Conservation (phyloP, 768 basidiomycete genomes). For the Trametes meyenii region DNA sequence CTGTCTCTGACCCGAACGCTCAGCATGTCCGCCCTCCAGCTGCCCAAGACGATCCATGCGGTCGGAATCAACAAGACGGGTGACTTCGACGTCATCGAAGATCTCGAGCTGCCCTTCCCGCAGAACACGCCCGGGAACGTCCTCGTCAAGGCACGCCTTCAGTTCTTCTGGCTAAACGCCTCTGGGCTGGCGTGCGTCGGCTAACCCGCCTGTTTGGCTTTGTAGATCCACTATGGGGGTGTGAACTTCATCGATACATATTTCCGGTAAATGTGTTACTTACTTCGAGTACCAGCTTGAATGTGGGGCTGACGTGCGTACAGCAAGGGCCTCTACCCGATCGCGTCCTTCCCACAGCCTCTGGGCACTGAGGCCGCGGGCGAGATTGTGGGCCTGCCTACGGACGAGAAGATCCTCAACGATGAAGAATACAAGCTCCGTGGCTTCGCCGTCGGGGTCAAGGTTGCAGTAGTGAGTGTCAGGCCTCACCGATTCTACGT, state of each 20-base stretch:
- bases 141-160: slow-evolving; percentile 44
- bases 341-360: slow-evolving; percentile 57
- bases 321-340: slow-evolving; percentile 63
- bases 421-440: slow-evolving; percentile 66
- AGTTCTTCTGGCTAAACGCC: background rate
- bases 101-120: slow-evolving; percentile 67
- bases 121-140: slow-evolving; percentile 61
- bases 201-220: background rate
- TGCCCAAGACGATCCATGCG: slow-evolving; percentile 51
- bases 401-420: slow-evolving; percentile 58
- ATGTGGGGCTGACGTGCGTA: background rate
- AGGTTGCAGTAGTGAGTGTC: slow-evolving; percentile 60
- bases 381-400: slow-evolving; percentile 72
- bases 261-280: slow-evolving; percentile 52
- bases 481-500: background rate
- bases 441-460: slow-evolving; percentile 64
- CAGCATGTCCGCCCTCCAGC: slow-evolving; percentile 5
- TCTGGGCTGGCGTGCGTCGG: background rate
- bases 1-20: background rate
- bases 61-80: slow-evolving; percentile 75
- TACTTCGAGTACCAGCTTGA: background rate
- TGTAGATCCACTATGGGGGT: slow-evolving; percentile 71
- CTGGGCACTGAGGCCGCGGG: slow-evolving; percentile 84
- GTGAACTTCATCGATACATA: slow-evolving; percentile 92
- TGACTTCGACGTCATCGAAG: slow-evolving; percentile 76